Base-by-base conservation (phyloP, 768 basidiomycete genomes). In the Auriscalpium vulgare region DNA sequence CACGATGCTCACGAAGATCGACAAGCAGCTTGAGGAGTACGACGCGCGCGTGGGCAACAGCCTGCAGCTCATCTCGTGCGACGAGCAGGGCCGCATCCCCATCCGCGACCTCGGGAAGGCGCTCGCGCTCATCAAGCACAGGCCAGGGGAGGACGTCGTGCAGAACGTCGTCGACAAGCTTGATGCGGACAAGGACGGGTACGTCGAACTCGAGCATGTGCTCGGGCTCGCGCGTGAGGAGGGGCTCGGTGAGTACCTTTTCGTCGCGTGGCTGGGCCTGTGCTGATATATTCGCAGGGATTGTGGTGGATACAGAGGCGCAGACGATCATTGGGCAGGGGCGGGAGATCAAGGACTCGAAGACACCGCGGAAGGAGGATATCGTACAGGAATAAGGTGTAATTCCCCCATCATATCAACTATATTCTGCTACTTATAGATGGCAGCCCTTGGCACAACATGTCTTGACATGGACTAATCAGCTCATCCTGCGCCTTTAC, bases 131-230 rank as follows among this genome's bases (percentile, higher is more conserved):
- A 97, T 97, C 76, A 88, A 89, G 72, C 97, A 98, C 71, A 83
- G 77, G 65, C 95, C 95, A 4, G 87, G 91, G 55, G 91, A 95
- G 54, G 88, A 93, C 59, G 85, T 91, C 14, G 90, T 91, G 21
- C 83, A 87, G 58, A 84, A 82, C 19, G 85, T 99, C 51, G 83
- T 95, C 53, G 84, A 91, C 67, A 98, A 98, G 71, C 74, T 98
- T 65, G 97, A 99, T 68, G 88, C 91, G 10, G 95, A 98, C 72
- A 84, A 91, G 71, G 95, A 98, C 67, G 95, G 95, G 0, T 95
- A 84, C 66, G 94, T 97, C 23, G 91, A 95, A 67, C 78, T 98
- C 47, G 91, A 95, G 70, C 95, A 99, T 66, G 94, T 99, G 37
- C 71, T 95, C 56, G 91, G 88, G 11, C 73, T 95, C 60, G 88